phyloP scores from a whole-genome alignment of 192 early-diverging fungal genomes.

The Rhizophagus clarus region DNA sequence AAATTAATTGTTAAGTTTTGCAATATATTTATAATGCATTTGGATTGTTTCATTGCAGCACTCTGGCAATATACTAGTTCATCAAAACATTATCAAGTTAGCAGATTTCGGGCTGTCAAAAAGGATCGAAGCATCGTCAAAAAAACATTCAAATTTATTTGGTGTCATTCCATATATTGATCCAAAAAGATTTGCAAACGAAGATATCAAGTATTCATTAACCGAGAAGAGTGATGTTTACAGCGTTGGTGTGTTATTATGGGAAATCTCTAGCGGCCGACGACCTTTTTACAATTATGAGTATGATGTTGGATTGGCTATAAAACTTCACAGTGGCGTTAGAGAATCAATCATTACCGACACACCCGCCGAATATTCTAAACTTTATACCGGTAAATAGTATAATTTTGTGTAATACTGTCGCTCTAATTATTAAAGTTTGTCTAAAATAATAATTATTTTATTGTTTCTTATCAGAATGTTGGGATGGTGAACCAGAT shows the following conservation, averaged over 20 bases:
- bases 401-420: too few relatives aligned
- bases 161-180: neutral
- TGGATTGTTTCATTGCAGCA: neutral
- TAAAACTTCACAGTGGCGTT: neutral
- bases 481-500: neutral
- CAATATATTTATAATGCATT: neutral
- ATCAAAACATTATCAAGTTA: neutral
- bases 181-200: neutral
- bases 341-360: neutral
- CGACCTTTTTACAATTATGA: neutral
- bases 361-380: neutral
- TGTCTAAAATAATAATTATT: neutral
- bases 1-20: too few relatives aligned
- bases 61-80: neutral
- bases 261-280: neutral
- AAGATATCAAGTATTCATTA: neutral
- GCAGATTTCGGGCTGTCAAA: neutral
- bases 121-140: neutral
- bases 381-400: neutral
- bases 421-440: neutral
- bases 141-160: neutral
- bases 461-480: neutral
- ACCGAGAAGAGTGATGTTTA: neutral
- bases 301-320: neutral
- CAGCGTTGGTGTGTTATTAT: neutral